Conservation (phyloP, 441 rosid genomes). For the Sinapis alba region DNA sequence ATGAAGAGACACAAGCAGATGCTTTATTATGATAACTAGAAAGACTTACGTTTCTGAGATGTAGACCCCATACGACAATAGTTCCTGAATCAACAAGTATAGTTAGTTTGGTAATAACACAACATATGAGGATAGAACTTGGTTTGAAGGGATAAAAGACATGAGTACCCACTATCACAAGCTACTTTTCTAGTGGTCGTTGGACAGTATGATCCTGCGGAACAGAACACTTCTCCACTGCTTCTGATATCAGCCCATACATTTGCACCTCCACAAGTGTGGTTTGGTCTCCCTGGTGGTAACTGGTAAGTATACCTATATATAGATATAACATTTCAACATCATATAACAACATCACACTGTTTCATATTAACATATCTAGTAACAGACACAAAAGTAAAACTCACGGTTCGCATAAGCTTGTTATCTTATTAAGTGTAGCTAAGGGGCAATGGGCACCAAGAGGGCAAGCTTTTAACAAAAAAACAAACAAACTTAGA, state of each 20-base stretch:
- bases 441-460: conserved; percentile 41
- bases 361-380: neutral
- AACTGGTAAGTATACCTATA: conserved; percentile 86
- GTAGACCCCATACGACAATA: conserved; percentile 92
- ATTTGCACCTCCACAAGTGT: conserved; percentile 94
- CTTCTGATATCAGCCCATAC: conserved; percentile 76
- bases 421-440: conserved; percentile 24
- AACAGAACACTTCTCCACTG: conserved; percentile 75
- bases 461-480: conserved; percentile 37
- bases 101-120: neutral
- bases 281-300: conserved; percentile 68
- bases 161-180: conserved; percentile 82
- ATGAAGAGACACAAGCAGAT: conserved; percentile 8
- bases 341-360: neutral
- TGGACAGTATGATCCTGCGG: conserved; percentile 86
- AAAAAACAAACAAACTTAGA: conserved; percentile 6
- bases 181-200: conserved; percentile 53
- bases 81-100: conserved; percentile 56
- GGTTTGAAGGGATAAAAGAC: conserved; percentile 26
- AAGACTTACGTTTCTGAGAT: conserved; percentile 63
- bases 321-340: conserved; percentile 40
- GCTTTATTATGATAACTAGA: neutral
- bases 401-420: conserved; percentile 40
- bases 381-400: neutral
- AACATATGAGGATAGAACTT: neutral